Evolutionary conservation across 371 early-diverging fungal genomes (phyloP), one percentile per base, ranked within the genome.

Genomic region (Mortierella sp.): DNA sequence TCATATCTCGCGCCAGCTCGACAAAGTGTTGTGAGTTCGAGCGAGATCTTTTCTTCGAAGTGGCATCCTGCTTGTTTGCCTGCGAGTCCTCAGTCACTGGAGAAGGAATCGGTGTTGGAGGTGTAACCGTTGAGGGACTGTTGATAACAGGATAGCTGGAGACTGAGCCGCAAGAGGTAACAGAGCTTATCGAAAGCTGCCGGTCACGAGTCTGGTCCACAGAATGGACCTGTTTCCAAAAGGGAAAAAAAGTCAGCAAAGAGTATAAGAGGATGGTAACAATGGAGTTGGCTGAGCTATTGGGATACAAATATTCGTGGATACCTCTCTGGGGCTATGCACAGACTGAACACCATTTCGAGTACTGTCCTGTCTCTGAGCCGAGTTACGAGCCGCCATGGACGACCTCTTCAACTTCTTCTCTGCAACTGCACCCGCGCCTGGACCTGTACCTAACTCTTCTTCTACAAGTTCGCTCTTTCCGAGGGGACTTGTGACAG

Each of bases 361-460:
- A 4, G 37, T 41, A 42, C 28, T 51, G 30, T 39, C 48, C 17
- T 48, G 24, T 14, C 19, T 5, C 19, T 50, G 64, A 2, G 64
- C 21, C 26, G 50, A 43, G 43, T 49, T 53, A 11, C 64, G 63
- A 44, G 44, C 42, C 2, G 72, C 72, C 72, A 72, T 72, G 11
- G 72, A 72, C 17, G 72, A 72, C 42, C 72, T 43, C 53, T 72
- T 72, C 17, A 72, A 49, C 37, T 72, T 72, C 41, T 65, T 72
- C 21, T 54, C 64, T 6, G 37, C 34, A n/a, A 37, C 37, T 44
- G 56, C 30, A 24, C 7, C 17, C 9, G 28, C 48, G 21, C 12
- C 7, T 17, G 44, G 24, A 12, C 14, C 12, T 14, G 54, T 26
- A 15, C 15, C n/a, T 26, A 31, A 17, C 9, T 44, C 28, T 6